Percentiles rank a stretch among this genome's conserved stretches.
These are phyloP conservation scores for Cerioporus squamosus DNA, from an alignment of 1,284 basidiomycete genomes.

Conservation along the genomic window DNA sequence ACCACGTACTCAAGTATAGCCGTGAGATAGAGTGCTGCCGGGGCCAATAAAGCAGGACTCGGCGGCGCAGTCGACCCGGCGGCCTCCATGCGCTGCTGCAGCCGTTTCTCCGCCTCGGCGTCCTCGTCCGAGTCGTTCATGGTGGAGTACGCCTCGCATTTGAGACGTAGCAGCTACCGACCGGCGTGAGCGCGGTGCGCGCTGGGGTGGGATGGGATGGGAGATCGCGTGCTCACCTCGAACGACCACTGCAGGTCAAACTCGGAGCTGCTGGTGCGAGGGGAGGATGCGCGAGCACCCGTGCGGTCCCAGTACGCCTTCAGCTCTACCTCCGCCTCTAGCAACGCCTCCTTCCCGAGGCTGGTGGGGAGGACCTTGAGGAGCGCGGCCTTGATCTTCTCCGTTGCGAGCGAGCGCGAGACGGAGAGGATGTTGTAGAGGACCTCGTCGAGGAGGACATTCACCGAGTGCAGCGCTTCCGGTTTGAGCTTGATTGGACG, in stretches of 20 bases:
- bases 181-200: slow-evolving; percentile 6
- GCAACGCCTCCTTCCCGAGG: slow-evolving; percentile 87
- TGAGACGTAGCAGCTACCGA: slow-evolving; percentile 73
- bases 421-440: slow-evolving; percentile 73
- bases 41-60: slow-evolving; percentile 66
- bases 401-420: slow-evolving; percentile 77
- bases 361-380: slow-evolving; percentile 75
- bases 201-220: not conserved
- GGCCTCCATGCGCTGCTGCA: slow-evolving; percentile 60
- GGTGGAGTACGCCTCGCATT: slow-evolving; percentile 85
- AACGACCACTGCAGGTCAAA: slow-evolving; percentile 77
- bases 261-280: slow-evolving; percentile 39
- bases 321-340: slow-evolving; percentile 91
- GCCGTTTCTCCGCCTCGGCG: slow-evolving; percentile 58
- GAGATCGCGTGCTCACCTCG: slow-evolving; percentile 56
- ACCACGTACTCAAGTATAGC: slow-evolving; percentile 88
- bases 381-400: slow-evolving; percentile 75
- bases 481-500: slow-evolving; percentile 84
- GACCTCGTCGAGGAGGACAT: slow-evolving; percentile 88
- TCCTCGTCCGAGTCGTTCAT: slow-evolving; percentile 84
- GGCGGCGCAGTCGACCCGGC: slow-evolving; percentile 51
- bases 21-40: slow-evolving; percentile 86
- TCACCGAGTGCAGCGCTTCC: slow-evolving; percentile 78
- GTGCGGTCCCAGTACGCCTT: slow-evolving; percentile 84
- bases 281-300: slow-evolving; percentile 40